These are phyloP conservation scores for Colletotrichum agaves DNA, from an alignment of 2,329 filamentous ascomycete species.

Conservation along the genomic window DNA sequence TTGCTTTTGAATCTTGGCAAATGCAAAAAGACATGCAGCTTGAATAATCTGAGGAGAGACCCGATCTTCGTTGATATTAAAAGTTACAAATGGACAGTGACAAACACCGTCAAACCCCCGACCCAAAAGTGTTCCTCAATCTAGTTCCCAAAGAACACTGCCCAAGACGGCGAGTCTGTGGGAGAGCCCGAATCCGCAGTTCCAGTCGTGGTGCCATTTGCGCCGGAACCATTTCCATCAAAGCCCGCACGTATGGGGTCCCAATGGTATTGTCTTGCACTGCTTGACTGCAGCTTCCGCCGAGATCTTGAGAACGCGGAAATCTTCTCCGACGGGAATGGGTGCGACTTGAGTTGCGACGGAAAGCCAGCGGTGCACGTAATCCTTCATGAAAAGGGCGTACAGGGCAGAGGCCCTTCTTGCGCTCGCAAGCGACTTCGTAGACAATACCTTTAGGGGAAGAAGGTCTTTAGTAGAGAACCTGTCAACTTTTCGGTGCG, in stretches of 20 bases:
- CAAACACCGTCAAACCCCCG: not conserved
- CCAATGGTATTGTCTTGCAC: conserved; percentile 56
- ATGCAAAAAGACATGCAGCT: too few relatives aligned
- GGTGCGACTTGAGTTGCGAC: conserved; percentile 61
- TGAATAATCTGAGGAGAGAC: too few relatives aligned
- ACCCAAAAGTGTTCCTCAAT: not conserved
- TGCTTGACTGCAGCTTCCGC: conserved; percentile 59
- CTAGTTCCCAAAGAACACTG: not conserved
- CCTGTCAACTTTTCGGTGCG: conserved; percentile 55
- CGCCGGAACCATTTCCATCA: not conserved
- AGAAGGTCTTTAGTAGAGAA: conserved; percentile 56
- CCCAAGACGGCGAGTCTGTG: not conserved
- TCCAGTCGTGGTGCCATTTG: not conserved
- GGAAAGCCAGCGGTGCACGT: conserved; percentile 63
- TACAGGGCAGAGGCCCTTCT: conserved; percentile 62
- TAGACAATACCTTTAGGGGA: conserved; percentile 65
- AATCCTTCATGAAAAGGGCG: conserved; percentile 68
- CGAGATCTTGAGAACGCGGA: conserved; percentile 57
- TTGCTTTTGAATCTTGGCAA: too few relatives aligned
- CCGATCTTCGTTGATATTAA: too few relatives aligned
- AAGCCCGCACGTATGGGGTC: conserved; percentile 52
- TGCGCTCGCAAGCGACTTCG: conserved; percentile 70
- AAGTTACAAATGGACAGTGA: not conserved
- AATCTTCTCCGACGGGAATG: conserved; percentile 57
- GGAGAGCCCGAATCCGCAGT: not conserved